Evolutionary conservation across 1,284 basidiomycete genomes (phyloP).

Genomic region (Volvariella volvacea): DNA sequence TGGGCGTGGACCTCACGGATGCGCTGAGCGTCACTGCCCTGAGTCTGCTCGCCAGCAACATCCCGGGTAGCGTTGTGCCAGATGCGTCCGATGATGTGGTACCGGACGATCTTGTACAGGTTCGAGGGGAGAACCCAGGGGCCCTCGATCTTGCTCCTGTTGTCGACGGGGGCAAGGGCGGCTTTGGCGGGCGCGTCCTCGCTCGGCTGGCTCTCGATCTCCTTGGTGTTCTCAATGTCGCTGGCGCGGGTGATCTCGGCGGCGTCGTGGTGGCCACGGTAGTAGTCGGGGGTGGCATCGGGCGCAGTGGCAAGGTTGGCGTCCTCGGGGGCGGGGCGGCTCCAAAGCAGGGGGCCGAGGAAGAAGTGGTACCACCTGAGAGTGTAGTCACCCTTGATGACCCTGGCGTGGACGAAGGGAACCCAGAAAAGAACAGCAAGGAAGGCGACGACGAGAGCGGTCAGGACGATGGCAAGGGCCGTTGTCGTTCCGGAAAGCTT

Average conservation of each 20-base stretch:
- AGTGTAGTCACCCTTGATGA: constrained; percentile 21
- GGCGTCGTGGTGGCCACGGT: constrained; percentile 13
- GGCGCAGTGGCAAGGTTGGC: constrained; percentile 12
- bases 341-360: constrained; percentile 19
- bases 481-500: constrained; percentile 10
- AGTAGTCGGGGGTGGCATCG: constrained; percentile 20
- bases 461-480: constrained; percentile 17
- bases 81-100: constrained; percentile 18
- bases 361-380: constrained; percentile 22
- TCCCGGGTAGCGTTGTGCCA: constrained; percentile 17
- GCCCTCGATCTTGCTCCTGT: constrained; percentile 15
- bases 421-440: constrained; percentile 21
- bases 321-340: constrained; percentile 17
- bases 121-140: constrained; percentile 20
- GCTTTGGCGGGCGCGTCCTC: constrained; percentile 1
- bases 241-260: constrained; percentile 3
- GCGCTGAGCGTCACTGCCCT: constrained; percentile 11
- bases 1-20: constrained; percentile 16
- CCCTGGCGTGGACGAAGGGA: constrained; percentile 20
- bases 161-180: constrained; percentile 6
- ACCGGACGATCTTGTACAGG: constrained; percentile 21
- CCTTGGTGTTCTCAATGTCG: constrained; percentile 14
- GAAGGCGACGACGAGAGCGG: constrained; percentile 14
- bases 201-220: too few species aligned
- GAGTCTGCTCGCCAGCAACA: constrained; percentile 13